Conservation (phyloP, 2,329 filamentous ascomycete genomes). For the Xylogone sp. region DNA sequence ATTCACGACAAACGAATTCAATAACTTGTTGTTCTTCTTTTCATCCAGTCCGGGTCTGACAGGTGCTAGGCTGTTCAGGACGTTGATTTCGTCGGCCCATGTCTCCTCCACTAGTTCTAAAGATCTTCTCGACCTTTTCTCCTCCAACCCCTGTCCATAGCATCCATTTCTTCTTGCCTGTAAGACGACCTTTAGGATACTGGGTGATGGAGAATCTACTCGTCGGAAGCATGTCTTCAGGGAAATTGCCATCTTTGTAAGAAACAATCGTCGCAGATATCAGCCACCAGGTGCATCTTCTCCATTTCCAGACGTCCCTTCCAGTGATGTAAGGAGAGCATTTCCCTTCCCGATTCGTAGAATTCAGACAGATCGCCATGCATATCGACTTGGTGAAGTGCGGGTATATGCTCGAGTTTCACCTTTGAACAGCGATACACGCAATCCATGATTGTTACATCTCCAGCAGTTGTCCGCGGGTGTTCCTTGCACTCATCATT, state of each 20-base stretch:
- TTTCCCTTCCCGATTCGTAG: constrained; percentile 25
- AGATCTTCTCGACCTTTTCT: constrained; percentile 11
- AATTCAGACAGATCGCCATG: constrained; percentile 26
- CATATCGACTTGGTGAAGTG: constrained; percentile 27
- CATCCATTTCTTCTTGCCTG: constrained; percentile 14
- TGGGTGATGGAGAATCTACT: constrained; percentile 42
- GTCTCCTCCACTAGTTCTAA: constrained; percentile 37
- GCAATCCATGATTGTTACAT: constrained; percentile 27
- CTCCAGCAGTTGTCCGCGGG: constrained; percentile 24
- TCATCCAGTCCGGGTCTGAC: constrained; percentile 46
- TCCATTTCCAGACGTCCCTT: constrained; percentile 26
- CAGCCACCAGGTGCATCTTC: constrained; percentile 25
- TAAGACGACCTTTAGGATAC: constrained; percentile 26
- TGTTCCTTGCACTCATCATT: constrained; percentile 22
- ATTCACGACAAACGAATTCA: constrained; percentile 37
- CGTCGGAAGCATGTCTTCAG: constrained; percentile 36
- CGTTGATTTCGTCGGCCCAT: constrained; percentile 40
- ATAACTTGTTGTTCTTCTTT: constrained; percentile 55
- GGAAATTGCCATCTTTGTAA: constrained; percentile 42
- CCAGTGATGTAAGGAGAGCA: constrained; percentile 27
- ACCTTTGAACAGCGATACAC: constrained; percentile 19
- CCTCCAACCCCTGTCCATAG: constrained; percentile 15
- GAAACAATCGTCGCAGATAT: constrained; percentile 35
- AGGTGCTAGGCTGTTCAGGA: constrained; percentile 45
- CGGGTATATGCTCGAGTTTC: constrained; percentile 21